Evolutionary conservation across 148 eudicot genomes (phyloP), one percentile per base, ranked within the genome.

Genomic region (Polygonum aviculare): DNA sequence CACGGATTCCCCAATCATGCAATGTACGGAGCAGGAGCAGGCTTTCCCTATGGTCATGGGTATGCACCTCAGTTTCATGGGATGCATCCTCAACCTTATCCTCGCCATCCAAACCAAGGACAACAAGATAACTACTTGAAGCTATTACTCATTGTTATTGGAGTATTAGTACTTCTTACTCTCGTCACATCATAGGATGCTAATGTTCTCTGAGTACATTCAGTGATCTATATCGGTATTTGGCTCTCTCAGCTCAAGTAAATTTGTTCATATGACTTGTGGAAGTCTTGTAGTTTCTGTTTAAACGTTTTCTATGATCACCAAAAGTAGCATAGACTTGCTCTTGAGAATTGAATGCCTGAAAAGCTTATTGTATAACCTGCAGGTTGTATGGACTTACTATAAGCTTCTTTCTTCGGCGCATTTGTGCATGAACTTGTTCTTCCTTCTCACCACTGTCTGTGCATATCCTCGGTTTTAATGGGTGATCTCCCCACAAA

Each of bases 1-100:
- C 88, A 91, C 76, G 89, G 91, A 63, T 83, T 83, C 69, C 87
- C 94, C 4, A 82, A 74, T 78, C 75, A 83, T 45, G 54, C 82
- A 49, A 79, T 86, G 85, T 88, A 86, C 69, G 90, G 91, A 16
- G 76, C 63, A 3, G 76, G 79, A 11, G 19, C 73, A 49, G 73
- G 76, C 1, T 72, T 73, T 55, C 76, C 57, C 10, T 78, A 78
- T 78, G 69, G 69, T 7, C 60, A 54, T n/a, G 79, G 79, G 14
- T 72, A 54, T 78, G 19, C 79, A 14, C 52, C 39, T 78, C 79
- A 38, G 22, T 72, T 39, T 72, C 79, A 78, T 41, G 77, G 63
- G 41, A 54, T 50, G 0, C 78, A 72, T 71, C 60, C 60, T 18
- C 60, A 18, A n/a, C 19, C 60, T 2, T 54, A 54, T 47, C 76